A percentile compares a stretch with the other conserved stretches of the same genome.
These are phyloP conservation scores for Rubia occidens DNA, from an alignment of 305 asterid species.

Conservation along the genomic window DNA sequence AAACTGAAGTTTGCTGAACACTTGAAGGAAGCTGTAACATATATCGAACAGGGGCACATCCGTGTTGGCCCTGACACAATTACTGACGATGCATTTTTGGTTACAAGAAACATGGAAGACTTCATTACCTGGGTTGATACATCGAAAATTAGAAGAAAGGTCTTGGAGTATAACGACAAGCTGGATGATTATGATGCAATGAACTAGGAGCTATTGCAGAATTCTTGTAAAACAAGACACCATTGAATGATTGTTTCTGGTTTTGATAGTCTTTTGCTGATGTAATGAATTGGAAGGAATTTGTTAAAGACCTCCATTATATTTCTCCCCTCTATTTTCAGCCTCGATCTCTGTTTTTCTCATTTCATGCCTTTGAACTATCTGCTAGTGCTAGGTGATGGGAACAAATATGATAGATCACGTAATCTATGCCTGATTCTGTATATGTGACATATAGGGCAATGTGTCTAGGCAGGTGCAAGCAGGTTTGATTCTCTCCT, in stretches of 20 bases:
- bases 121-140: conserved; percentile 97
- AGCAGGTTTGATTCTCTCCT: too few relatives aligned
- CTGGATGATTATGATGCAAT: conserved; percentile 83
- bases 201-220: conserved; percentile 28
- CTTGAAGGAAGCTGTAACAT: conserved; percentile 86
- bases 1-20: conserved; percentile 79
- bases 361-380: neutral
- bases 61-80: conserved; percentile 92
- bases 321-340: neutral
- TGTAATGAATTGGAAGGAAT: neutral
- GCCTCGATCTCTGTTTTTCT: neutral
- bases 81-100: conserved; percentile 72
- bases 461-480: too few relatives aligned
- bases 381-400: neutral
- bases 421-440: too few relatives aligned
- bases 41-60: conserved; percentile 86
- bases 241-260: neutral
- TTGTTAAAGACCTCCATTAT: neutral
- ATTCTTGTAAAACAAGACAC: neutral
- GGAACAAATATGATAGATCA: too few relatives aligned
- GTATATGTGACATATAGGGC: too few relatives aligned
- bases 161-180: conserved; percentile 70
- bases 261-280: neutral
- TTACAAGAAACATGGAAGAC: conserved; percentile 92
- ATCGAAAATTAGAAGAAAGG: conserved; percentile 84